Conservation (phyloP, 2,329 filamentous ascomycete species). For the Fusarium burgessii region DNA sequence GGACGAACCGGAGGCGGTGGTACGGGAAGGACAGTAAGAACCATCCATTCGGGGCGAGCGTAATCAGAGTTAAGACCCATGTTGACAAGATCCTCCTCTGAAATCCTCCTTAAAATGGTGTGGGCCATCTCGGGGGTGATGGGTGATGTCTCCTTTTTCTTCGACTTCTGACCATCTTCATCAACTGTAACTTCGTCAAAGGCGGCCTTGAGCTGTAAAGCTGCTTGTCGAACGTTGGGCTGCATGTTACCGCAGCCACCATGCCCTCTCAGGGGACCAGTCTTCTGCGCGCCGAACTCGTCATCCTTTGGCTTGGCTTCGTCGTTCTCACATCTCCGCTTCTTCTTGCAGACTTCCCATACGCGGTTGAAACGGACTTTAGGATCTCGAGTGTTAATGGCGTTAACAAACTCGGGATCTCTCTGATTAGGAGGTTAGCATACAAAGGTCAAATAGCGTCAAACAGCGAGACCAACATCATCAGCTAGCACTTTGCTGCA, state of each 20-base stretch:
- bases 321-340: slow-evolving; percentile 85
- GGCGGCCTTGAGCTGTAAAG: slow-evolving; percentile 82
- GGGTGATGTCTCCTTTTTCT: slow-evolving; percentile 80
- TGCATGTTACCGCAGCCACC: slow-evolving; percentile 94
- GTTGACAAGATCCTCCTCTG: slow-evolving; percentile 81
- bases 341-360: slow-evolving; percentile 92
- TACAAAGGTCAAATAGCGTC: slow-evolving; percentile 65
- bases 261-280: slow-evolving; percentile 68
- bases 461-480: slow-evolving; percentile 84
- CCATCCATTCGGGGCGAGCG: slow-evolving; percentile 97
- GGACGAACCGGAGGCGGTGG: slow-evolving; percentile 95
- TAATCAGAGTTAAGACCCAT: slow-evolving; percentile 96
- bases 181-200: slow-evolving; percentile 77
- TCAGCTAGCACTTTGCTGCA: slow-evolving; percentile 98
- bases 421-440: slow-evolving; percentile 77
- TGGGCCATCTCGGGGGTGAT: slow-evolving; percentile 89
- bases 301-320: slow-evolving; percentile 76
- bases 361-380: slow-evolving; percentile 95
- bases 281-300: slow-evolving; percentile 72
- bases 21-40: slow-evolving; percentile 93
- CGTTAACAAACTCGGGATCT: slow-evolving; percentile 85
- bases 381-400: slow-evolving; percentile 86
- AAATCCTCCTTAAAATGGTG: slow-evolving; percentile 87
- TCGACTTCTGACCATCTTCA: slow-evolving; percentile 73
- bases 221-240: slow-evolving; percentile 88